These are phyloP conservation scores for Pleurotus sapidus DNA, from an alignment of 768 basidiomycete genomes.

Conservation along the genomic window DNA sequence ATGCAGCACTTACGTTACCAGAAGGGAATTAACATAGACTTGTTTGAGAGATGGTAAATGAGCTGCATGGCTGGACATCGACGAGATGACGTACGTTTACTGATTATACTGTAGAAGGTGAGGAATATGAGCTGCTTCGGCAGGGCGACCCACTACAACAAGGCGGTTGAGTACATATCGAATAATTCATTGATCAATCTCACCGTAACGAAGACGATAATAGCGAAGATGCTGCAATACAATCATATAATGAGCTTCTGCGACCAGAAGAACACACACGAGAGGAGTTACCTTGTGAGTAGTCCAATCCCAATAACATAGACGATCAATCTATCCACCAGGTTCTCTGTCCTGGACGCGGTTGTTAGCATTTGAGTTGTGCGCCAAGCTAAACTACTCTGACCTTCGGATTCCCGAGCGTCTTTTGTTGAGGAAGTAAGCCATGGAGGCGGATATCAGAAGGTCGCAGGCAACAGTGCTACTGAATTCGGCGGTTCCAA, in stretches of 20 bases:
- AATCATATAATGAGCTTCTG: neutral
- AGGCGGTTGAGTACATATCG: too few relatives aligned
- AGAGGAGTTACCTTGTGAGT: neutral
- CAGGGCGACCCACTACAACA: neutral
- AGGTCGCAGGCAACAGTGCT: slow-evolving; percentile 1
- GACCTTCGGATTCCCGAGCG: neutral
- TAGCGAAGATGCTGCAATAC: neutral
- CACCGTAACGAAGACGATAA: slow-evolving; percentile 1
- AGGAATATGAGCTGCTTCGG: slow-evolving; percentile 3
- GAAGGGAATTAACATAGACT: slow-evolving; percentile 6
- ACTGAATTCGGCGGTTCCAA: neutral
- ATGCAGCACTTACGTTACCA: slow-evolving; percentile 11
- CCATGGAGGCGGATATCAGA: slow-evolving; percentile 2
- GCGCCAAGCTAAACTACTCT: neutral
- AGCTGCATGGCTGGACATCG: too few relatives aligned
- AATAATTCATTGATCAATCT: neutral
- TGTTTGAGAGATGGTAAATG: neutral
- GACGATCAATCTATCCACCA: slow-evolving; percentile 3
- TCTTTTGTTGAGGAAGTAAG: slow-evolving; percentile 1
- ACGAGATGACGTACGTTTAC: slow-evolving; percentile 1
- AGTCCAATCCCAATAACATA: neutral
- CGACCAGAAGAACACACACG: neutral
- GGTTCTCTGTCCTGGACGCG: slow-evolving; percentile 1
- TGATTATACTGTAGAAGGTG: slow-evolving; percentile 5
- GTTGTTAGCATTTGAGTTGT: neutral